Base-by-base conservation (phyloP, 169 alveolate species). In the Toxoplasma gondii region DNA sequence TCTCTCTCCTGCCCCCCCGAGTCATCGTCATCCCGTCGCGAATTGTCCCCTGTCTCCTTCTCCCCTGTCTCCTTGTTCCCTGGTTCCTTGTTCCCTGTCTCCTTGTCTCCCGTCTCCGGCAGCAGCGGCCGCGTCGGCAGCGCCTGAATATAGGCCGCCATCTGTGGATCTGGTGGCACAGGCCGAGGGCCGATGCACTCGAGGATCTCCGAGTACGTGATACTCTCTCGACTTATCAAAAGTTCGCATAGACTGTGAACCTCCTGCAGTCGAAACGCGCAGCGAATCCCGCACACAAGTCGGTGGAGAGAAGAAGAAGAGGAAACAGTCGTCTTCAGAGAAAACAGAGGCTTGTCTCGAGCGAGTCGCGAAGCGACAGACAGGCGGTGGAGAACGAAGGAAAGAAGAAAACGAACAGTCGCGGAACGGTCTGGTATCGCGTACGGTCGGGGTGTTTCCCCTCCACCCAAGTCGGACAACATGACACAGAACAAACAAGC, bases 131-230 rank as follows among this genome's bases (percentile, higher is more conserved):
- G 53, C 80, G 94, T 92, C 19, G 94, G 94, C 43, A 92, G 88
- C 10, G 94, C 94, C 41, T 92, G 45, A 5, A 92, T 54, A 86
- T 92, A 92, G 5, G 94, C 94, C 58, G 94, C 94, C 88, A 92
- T 82, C 92, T 92, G 94, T 34, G 94, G 90, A 34, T 92, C 94
- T 12, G 92, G 92, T 49, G 94, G 93, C 39, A 74, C 96, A 38
- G 97, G 98, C 9, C 98, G 88, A 88, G 94, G 97, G 27, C 98
- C 98, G 36, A 98, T 96, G 82, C 98, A 97, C 87, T 97, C 96
- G 45, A 96, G 97, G 29, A 98, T 96, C 90, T 98, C 99, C 64
- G 96, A 95, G 95, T 96, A 96, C 29, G 97, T 96, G 36, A 98
- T 91, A 45, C 98, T 97, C 70, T 98, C 99, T 87, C 97, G 97